A percentile compares a stretch with the other conserved stretches of the same genome.
Evolutionary conservation across 2,329 filamentous ascomycete genomes (phyloP).

Genomic region (Arthrobotrys sphaeroides): DNA sequence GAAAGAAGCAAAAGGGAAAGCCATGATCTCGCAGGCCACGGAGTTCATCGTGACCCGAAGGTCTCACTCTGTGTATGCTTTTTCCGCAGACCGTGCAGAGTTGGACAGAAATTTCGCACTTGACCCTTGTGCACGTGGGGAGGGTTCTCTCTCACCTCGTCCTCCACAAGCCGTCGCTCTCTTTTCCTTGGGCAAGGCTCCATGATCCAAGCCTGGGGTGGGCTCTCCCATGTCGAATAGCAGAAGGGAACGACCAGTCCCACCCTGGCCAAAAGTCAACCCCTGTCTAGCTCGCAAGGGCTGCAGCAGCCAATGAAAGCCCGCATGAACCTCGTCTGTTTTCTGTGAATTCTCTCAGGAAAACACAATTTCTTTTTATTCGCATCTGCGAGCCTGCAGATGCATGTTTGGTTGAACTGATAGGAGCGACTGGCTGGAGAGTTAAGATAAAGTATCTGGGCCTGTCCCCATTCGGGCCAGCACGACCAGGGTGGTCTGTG

Average conservation of each 20-base stretch:
- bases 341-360: slow-evolving; percentile 53
- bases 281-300: slow-evolving; percentile 52
- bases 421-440: slow-evolving; percentile 52
- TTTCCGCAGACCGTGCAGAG: slow-evolving; percentile 18
- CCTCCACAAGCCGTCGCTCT: slow-evolving; percentile 53
- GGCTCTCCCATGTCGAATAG: slow-evolving; percentile 49
- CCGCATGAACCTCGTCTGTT: slow-evolving; percentile 53
- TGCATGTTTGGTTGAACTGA: slow-evolving; percentile 54
- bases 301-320: slow-evolving; percentile 41
- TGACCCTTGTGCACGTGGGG: slow-evolving; percentile 52
- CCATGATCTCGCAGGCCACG: slow-evolving; percentile 20
- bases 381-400: slow-evolving; percentile 48
- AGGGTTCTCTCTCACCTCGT: slow-evolving; percentile 31
- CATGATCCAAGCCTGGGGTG: slow-evolving; percentile 46
- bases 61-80: slow-evolving; percentile 52
- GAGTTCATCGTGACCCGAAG: slow-evolving; percentile 53
- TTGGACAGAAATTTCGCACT: slow-evolving; percentile 53
- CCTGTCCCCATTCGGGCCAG: slow-evolving; percentile 53
- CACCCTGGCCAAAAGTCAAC: slow-evolving; percentile 24
- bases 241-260: slow-evolving; percentile 46
- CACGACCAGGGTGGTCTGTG: slow-evolving; percentile 46
- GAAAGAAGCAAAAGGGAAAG: slow-evolving; percentile 35
- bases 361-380: slow-evolving; percentile 54
- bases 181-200: slow-evolving; percentile 50
- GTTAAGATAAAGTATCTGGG: slow-evolving; percentile 54